Conservation (phyloP, 495 filamentous ascomycete genomes). For the Parachaetomium inaequale region DNA sequence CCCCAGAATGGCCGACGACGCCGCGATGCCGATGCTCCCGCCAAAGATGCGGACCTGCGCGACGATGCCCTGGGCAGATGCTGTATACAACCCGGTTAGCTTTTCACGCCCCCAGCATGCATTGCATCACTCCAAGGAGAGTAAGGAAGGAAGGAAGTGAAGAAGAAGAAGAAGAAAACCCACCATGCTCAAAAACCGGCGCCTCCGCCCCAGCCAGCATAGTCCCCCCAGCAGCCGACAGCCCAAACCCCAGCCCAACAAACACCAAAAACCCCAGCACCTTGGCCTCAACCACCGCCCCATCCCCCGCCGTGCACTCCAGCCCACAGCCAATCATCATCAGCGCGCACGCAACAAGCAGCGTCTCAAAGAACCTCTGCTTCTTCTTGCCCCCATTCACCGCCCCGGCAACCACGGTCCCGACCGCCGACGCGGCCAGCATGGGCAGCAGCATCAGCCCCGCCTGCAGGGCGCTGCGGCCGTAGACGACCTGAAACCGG, state of each 20-base stretch:
- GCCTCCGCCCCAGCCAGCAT: conserved; percentile 35
- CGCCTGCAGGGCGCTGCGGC: conserved; percentile 43
- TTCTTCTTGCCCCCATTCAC: conserved; percentile 30
- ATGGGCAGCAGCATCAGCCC: conserved; percentile 60
- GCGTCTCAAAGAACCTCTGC: conserved; percentile 35
- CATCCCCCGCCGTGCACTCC: conserved; percentile 33
- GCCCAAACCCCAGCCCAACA: conserved; percentile 46
- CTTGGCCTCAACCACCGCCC: conserved; percentile 31
- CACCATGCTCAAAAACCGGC: conserved; percentile 39
- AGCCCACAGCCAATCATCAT: conserved; percentile 42
- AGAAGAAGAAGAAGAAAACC: conserved; percentile 5
- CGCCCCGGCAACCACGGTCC: conserved; percentile 42
- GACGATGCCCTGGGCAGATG: conserved; percentile 50
- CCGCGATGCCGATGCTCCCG: conserved; percentile 52
- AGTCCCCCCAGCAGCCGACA: conserved; percentile 39
- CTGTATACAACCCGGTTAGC: conserved; percentile 21
- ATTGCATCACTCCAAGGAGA: not conserved
- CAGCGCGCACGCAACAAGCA: conserved; percentile 32
- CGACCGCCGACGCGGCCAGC: conserved; percentile 46
- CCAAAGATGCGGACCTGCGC: conserved; percentile 51
- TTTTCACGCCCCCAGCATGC: not conserved
- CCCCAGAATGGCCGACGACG: conserved; percentile 45
- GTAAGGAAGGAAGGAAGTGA: not conserved
- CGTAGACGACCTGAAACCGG: conserved; percentile 56
- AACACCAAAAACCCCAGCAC: conserved; percentile 44